Percentiles rank a stretch among this genome's conserved stretches.
Evolutionary conservation across 768 basidiomycete genomes (phyloP).

Genomic region (Hygrophoropsis aurantiaca): DNA sequence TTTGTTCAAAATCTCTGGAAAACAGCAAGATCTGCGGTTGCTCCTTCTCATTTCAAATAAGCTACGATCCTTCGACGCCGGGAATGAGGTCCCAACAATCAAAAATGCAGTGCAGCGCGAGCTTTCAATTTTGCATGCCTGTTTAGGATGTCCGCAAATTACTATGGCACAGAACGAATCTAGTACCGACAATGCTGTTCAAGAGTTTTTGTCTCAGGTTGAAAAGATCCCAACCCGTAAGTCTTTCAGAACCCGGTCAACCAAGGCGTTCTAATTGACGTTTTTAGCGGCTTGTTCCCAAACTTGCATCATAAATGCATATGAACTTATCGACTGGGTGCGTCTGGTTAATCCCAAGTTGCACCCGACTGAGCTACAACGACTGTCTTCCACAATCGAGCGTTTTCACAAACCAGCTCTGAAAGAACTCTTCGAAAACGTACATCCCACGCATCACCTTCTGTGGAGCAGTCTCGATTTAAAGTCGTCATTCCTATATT

Average conservation of each 20-base stretch:
- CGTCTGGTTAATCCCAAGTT: constrained; percentile 45
- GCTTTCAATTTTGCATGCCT: constrained; percentile 37
- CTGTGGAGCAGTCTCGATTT: constrained; percentile 43
- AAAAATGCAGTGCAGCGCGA: constrained; percentile 46
- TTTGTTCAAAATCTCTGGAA: constrained; percentile 53
- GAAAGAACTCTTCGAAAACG: constrained; percentile 38
- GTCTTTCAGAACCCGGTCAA: constrained; percentile 19
- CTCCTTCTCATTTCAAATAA: constrained; percentile 27
- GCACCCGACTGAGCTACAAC: constrained; percentile 35
- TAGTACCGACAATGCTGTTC: constrained; percentile 25
- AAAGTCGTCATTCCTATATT: constrained; percentile 17
- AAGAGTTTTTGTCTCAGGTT: constrained; percentile 45
- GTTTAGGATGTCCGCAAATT: constrained; percentile 32
- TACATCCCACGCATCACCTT: constrained; percentile 41
- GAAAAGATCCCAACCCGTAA: constrained; percentile 48
- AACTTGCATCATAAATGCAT: constrained; percentile 40
- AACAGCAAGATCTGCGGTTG: constrained; percentile 46
- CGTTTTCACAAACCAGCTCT: constrained; percentile 44
- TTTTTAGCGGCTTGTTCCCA: too few species aligned
- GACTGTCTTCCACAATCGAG: constrained; percentile 38
- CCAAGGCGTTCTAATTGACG: neutral
- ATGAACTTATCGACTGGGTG: constrained; percentile 64
- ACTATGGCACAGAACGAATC: constrained; percentile 1
- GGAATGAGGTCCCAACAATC: constrained; percentile 31
- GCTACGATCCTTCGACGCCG: constrained; percentile 34